Base-by-base conservation (phyloP, 176 grass and related monocot genomes). In the Musa acuminata region DNA sequence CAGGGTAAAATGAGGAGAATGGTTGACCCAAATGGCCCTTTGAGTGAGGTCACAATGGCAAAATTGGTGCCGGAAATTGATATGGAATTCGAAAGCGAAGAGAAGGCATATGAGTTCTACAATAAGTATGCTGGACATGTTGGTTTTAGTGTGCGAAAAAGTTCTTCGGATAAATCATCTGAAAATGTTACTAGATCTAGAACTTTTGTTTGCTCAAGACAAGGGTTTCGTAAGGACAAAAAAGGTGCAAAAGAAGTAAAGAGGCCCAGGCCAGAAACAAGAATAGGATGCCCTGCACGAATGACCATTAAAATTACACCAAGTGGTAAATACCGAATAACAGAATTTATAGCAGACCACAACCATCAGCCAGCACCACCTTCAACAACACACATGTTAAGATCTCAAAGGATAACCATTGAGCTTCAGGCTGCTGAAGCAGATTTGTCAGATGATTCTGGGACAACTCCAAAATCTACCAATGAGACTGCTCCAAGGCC, bases 211-310 rank as follows among this genome's bases (percentile, higher is more conserved):
- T 96, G 92, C 88, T 96, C 86, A 3, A 91, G 92, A 84, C 85
- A 96, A 89, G 88, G 92, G 72, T 96, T 91, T 26, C 83, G 88
- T 51, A 96, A 96, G 80, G 92, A 91, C 75, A 96, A 96, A 85
- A 96, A 96, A 78, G 88, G 88, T 62, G 88, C 89, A 63, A 91
- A 91, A 64, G 86, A 91, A 77, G 92, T 96, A 17, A 91, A 91
- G 63, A 91, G 84, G 53, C 88, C 92, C 54, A 57, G 86, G 2
- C 86, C 92, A 49, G 88, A 91, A 80, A 96, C 92, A 83, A 83
- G 92, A 83, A 87, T 96, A 59, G 88, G 92, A 10, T 96, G 92
- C 74, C 79, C 66, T 49, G 92, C 92, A 64, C 84, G 84, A 64
- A 82, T 96, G 92, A 81, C 82, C 35, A 96, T 91, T 79, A 96